Evolutionary conservation across 2,329 filamentous ascomycete genomes (phyloP).

Genomic region (Aspergillus sp.): DNA sequence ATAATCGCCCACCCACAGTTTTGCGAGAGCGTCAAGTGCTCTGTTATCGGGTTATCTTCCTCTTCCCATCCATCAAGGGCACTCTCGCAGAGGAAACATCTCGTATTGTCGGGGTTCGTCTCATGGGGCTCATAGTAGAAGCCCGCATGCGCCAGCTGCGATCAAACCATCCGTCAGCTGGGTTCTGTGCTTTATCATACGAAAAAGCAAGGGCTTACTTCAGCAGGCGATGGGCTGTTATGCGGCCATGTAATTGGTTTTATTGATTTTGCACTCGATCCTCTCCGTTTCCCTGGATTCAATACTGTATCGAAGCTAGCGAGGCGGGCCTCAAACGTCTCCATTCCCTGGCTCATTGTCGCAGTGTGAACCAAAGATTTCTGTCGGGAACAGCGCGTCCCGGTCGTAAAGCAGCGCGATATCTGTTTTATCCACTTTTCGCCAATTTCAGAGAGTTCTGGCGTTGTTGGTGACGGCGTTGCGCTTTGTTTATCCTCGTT

Average conservation of each 20-base stretch:
- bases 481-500: slow-evolving; percentile 15
- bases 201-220: slow-evolving; percentile 42
- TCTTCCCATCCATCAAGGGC: slow-evolving; percentile 87
- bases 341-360: slow-evolving; percentile 36
- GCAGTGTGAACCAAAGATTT: not conserved
- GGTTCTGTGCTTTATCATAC: slow-evolving; percentile 7
- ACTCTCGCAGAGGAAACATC: slow-evolving; percentile 79
- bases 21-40: slow-evolving; percentile 76
- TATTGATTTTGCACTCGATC: slow-evolving; percentile 55
- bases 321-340: slow-evolving; percentile 66
- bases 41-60: slow-evolving; percentile 70
- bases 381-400: not conserved
- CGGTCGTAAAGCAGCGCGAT: not conserved
- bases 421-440: not conserved
- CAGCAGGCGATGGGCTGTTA: slow-evolving; percentile 54
- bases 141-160: slow-evolving; percentile 76
- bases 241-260: slow-evolving; percentile 68
- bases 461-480: not conserved
- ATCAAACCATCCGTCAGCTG: slow-evolving; percentile 5
- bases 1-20: slow-evolving; percentile 81
- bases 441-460: not conserved
- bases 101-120: slow-evolving; percentile 74
- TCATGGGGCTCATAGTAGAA: slow-evolving; percentile 78
- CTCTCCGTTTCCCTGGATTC: slow-evolving; percentile 57
- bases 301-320: slow-evolving; percentile 66